Conservation (phyloP, 2,329 filamentous ascomycete species). For the Podosphaera aphanis region DNA sequence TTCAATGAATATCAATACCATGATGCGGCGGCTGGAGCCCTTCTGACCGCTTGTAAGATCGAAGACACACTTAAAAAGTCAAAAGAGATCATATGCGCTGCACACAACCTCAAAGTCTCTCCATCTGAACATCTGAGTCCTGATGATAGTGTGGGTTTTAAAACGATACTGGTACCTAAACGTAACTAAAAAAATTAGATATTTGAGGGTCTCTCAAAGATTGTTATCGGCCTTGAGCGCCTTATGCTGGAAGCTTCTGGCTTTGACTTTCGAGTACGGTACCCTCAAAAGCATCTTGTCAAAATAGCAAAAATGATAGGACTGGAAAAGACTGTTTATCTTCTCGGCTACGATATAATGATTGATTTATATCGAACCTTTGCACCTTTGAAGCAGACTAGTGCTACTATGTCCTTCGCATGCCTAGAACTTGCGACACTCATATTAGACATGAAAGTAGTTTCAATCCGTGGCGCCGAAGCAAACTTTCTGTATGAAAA, state of each 20-base stretch:
- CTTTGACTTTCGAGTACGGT: constrained; percentile 80
- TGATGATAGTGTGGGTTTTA: constrained; percentile 51
- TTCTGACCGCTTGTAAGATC: constrained; percentile 89
- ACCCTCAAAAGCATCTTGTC: constrained; percentile 64
- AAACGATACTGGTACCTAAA: background rate
- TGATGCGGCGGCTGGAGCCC: constrained; percentile 66
- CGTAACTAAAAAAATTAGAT: constrained; percentile 23
- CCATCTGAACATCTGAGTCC: constrained; percentile 44
- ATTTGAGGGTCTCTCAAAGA: constrained; percentile 57
- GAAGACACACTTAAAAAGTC: constrained; percentile 97
- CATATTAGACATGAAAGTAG: constrained; percentile 32
- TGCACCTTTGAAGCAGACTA: constrained; percentile 71
- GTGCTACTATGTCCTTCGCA: constrained; percentile 63
- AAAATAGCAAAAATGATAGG: constrained; percentile 38
- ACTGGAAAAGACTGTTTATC: constrained; percentile 31
- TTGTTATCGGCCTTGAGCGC: constrained; percentile 72
- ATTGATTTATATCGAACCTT: constrained; percentile 87
- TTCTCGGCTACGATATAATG: constrained; percentile 56
- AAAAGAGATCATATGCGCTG: constrained; percentile 71
- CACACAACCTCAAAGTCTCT: constrained; percentile 51
- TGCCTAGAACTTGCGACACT: constrained; percentile 60
- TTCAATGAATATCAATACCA: constrained; percentile 66
- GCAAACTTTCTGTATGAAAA: constrained; percentile 25
- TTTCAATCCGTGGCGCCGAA: constrained; percentile 22
- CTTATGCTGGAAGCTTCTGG: constrained; percentile 79